These are phyloP conservation scores for Trichoderma orchidacearum DNA, from an alignment of 495 filamentous ascomycete species.

Conservation along the genomic window DNA sequence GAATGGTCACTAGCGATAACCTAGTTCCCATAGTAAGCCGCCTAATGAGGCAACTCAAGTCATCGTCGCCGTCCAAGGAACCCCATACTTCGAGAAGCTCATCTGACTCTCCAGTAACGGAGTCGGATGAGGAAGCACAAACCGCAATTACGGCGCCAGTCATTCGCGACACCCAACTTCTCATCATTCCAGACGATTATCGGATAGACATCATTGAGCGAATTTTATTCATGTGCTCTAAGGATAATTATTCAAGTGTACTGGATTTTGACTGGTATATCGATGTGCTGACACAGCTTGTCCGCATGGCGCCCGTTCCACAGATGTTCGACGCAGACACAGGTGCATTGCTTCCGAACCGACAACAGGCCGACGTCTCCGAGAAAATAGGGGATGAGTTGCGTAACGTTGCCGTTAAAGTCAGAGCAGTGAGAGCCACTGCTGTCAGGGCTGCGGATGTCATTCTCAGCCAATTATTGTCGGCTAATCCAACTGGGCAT, in stretches of 20 bases:
- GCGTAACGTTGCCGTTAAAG: constrained; percentile 82
- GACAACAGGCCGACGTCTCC: constrained; percentile 35
- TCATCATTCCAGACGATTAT: constrained; percentile 67
- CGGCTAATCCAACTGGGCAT: constrained; percentile 25
- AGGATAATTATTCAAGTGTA: constrained; percentile 72
- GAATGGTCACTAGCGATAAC: constrained; percentile 81
- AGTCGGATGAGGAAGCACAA: constrained; percentile 46
- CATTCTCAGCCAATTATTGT: constrained; percentile 37
- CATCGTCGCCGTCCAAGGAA: constrained; percentile 24
- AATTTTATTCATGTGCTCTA: constrained; percentile 84
- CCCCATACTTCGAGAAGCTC: constrained; percentile 13
- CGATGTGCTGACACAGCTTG: constrained; percentile 64
- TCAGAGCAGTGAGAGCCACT: constrained; percentile 61
- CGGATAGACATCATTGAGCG: constrained; percentile 60
- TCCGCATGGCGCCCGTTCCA: constrained; percentile 45
- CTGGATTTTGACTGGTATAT: constrained; percentile 96
- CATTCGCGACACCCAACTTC: constrained; percentile 18
- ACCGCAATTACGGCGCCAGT: constrained; percentile 21
- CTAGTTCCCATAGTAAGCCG: constrained; percentile 72
- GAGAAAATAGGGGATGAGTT: constrained; percentile 71
- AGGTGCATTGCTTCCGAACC: neutral
- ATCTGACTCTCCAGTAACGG: constrained; percentile 30
- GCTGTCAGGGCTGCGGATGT: constrained; percentile 77
- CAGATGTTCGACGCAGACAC: constrained; percentile 17
- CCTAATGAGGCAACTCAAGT: constrained; percentile 67